A percentile compares a stretch with the other conserved stretches of the same genome.
Conservation (phyloP, 2,329 filamentous ascomycete genomes). For the Lizonia empirigonia region DNA sequence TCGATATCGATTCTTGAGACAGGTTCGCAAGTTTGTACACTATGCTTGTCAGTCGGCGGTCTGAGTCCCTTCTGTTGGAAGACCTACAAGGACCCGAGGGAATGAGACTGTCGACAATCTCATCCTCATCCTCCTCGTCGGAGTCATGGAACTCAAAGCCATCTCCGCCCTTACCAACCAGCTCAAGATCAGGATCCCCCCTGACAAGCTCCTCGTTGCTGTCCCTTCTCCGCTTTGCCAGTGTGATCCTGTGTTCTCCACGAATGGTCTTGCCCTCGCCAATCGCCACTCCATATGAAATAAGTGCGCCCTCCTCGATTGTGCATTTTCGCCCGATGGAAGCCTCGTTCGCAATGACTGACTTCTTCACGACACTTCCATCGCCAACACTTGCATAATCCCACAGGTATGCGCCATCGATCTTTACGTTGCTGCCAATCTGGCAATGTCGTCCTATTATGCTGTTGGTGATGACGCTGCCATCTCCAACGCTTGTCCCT, state of each 20-base stretch:
- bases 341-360: conserved; percentile 77
- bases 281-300: conserved; percentile 80
- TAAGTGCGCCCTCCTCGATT: conserved; percentile 73
- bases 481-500: conserved; percentile 75
- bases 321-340: conserved; percentile 72
- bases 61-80: neutral
- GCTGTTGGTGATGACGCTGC: conserved; percentile 72
- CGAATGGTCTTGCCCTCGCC: conserved; percentile 62
- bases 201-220: conserved; percentile 47
- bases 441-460: conserved; percentile 83
- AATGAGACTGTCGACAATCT: conserved; percentile 51
- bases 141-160: conserved; percentile 65
- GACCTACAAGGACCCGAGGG: conserved; percentile 43
- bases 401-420: conserved; percentile 86
- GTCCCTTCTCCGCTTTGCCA: conserved; percentile 53
- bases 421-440: conserved; percentile 81
- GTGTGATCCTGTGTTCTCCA: conserved; percentile 53
- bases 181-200: conserved; percentile 52
- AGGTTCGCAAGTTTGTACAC: conserved; percentile 59
- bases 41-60: conserved; percentile 26
- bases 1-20: conserved; percentile 66
- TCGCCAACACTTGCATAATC: conserved; percentile 80
- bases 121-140: conserved; percentile 68
- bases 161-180: conserved; percentile 64
- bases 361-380: conserved; percentile 69